These are phyloP conservation scores for Hibiscus trionum DNA, from an alignment of 345 rosid genomes.

Conservation along the genomic window DNA sequence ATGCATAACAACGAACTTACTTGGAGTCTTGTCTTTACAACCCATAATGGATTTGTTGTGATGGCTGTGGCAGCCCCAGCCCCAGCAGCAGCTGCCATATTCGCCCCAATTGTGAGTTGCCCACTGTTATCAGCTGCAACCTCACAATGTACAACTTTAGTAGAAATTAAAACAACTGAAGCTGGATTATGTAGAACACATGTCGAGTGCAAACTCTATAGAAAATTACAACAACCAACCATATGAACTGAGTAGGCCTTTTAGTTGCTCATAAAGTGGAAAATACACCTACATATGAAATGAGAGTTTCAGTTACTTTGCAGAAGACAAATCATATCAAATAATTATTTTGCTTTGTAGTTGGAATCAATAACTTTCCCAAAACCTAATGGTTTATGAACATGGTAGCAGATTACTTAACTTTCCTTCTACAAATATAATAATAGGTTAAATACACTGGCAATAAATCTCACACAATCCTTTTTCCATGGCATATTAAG, in stretches of 20 bases:
- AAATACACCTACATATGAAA: conserved; percentile 70
- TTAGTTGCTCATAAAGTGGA: conserved; percentile 65
- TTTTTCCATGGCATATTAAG: background rate
- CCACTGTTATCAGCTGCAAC: conserved; percentile 35
- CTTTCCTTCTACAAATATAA: background rate
- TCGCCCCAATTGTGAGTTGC: conserved; percentile 59
- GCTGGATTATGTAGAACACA: background rate
- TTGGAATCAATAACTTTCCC: background rate
- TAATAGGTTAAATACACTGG: background rate
- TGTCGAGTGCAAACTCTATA: background rate
- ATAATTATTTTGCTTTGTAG: background rate
- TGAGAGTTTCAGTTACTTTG: conserved; percentile 18
- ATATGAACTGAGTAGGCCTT: conserved; percentile 53
- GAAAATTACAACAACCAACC: conserved; percentile 45
- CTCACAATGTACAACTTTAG: conserved; percentile 9
- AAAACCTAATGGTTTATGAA: background rate
- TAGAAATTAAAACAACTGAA: background rate
- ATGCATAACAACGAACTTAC: conserved; percentile 30
- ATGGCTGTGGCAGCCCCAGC: conserved; percentile 92
- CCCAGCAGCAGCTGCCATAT: conserved; percentile 88
- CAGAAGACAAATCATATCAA: conserved; percentile 12
- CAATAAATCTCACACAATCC: background rate
- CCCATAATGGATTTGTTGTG: conserved; percentile 94
- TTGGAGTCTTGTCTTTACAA: conserved; percentile 95
- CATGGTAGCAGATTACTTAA: background rate